phyloP scores from a whole-genome alignment of 768 basidiomycete genomes.

The Auricularia sp. region DNA sequence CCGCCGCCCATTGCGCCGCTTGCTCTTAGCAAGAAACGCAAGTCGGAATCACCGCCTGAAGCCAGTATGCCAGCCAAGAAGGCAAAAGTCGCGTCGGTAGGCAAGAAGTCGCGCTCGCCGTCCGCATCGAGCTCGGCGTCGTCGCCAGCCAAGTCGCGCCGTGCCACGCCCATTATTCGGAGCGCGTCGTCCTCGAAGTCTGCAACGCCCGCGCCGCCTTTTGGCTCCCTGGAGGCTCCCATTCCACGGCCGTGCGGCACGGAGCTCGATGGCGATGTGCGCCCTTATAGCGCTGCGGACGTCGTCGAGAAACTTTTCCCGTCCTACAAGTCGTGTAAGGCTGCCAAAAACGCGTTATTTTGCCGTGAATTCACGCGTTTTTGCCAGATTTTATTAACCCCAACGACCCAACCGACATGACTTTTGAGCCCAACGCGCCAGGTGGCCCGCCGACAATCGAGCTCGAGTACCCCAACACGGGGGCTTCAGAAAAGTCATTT shows the following conservation, averaged over 20 bases:
- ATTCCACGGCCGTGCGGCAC: conserved; percentile 39
- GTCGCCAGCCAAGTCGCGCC: neutral
- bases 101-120: neutral
- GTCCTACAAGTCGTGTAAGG: conserved; percentile 55
- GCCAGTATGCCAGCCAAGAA: neutral
- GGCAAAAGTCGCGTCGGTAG: neutral
- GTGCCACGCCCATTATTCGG: neutral
- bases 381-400: conserved; percentile 59
- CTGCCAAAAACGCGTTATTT: conserved; percentile 15
- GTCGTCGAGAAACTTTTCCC: conserved; percentile 55
- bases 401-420: conserved; percentile 47
- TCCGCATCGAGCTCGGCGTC: neutral
- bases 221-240: conserved; percentile 11
- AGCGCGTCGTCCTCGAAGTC: neutral
- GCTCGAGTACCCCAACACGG: conserved; percentile 68
- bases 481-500: conserved; percentile 55
- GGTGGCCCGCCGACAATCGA: conserved; percentile 53
- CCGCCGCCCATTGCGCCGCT: neutral
- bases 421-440: conserved; percentile 47
- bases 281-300: conserved; percentile 50
- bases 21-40: neutral
- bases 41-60: neutral
- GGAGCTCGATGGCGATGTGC: conserved; percentile 40
- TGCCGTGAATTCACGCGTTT: conserved; percentile 8
- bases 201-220: neutral